These are phyloP conservation scores for Fusarium tupiense DNA, from an alignment of 2,329 filamentous ascomycete genomes.

Conservation along the genomic window DNA sequence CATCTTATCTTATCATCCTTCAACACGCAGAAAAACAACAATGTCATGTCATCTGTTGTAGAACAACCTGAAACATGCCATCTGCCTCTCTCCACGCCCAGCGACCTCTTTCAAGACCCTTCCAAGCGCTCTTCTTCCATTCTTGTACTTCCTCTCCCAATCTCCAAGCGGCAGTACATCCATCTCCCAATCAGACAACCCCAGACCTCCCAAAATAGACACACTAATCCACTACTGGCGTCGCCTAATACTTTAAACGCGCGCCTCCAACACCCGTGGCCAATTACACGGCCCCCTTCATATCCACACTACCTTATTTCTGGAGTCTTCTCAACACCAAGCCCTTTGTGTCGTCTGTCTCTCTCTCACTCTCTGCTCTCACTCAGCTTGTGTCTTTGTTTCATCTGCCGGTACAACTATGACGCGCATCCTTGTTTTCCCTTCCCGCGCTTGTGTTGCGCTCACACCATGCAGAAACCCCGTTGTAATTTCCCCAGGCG, in stretches of 20 bases:
- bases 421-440: constrained; percentile 33
- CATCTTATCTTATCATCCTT: not conserved
- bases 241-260: constrained; percentile 42
- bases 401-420: constrained; percentile 28
- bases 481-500: constrained; percentile 42
- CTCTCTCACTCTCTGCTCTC: not conserved
- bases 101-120: not conserved
- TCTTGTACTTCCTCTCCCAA: constrained; percentile 25
- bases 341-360: not conserved
- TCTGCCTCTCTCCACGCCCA: constrained; percentile 36
- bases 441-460: constrained; percentile 19
- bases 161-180: constrained; percentile 14
- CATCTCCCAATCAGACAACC: constrained; percentile 25
- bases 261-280: constrained; percentile 32
- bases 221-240: constrained; percentile 25
- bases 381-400: not conserved
- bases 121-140: constrained; percentile 26
- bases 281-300: constrained; percentile 26
- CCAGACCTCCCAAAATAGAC: constrained; percentile 35
- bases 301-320: constrained; percentile 22
- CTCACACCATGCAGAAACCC: constrained; percentile 39
- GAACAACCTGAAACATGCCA: constrained; percentile 35
- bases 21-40: not conserved
- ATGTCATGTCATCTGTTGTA: not conserved
- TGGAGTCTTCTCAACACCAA: constrained; percentile 33